Evolutionary conservation across 2,329 filamentous ascomycete genomes (phyloP).

Genomic region (Grosmannia serpens): DNA sequence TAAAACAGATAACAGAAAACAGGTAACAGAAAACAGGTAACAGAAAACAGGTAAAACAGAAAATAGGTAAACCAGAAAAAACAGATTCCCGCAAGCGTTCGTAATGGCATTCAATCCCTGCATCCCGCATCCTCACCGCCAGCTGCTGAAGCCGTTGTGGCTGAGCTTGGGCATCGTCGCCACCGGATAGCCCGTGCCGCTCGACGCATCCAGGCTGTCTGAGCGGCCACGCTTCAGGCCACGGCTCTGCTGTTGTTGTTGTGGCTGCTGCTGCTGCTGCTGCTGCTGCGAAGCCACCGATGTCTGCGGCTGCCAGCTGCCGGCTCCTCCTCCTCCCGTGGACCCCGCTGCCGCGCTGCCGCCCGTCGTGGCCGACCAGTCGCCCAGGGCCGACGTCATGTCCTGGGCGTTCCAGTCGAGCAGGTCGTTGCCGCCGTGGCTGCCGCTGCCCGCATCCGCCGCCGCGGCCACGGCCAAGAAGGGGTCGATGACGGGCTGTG

Average conservation of each 20-base stretch:
- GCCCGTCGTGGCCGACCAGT: slow-evolving; percentile 3
- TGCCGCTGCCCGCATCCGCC: background rate
- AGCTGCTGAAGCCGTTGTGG: slow-evolving; percentile 13
- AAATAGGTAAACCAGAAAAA: background rate
- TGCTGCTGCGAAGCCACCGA: too few relatives aligned
- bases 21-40: background rate
- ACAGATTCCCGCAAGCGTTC: too few relatives aligned
- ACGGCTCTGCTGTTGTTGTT: background rate
- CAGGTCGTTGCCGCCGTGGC: slow-evolving; percentile 7
- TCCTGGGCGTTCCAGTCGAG: slow-evolving; percentile 13
- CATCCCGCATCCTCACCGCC: slow-evolving; percentile 6
- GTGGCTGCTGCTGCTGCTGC: background rate
- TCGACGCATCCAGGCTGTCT: slow-evolving; percentile 18
- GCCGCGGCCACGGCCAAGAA: slow-evolving; percentile 16
- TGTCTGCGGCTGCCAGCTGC: background rate
- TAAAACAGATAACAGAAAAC: background rate
- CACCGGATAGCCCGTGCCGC: slow-evolving; percentile 11
- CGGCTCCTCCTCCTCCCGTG: background rate
- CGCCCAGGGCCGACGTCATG: slow-evolving; percentile 11
- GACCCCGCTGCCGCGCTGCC: background rate
- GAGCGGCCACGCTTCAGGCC: slow-evolving; percentile 22
- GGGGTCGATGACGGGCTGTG: slow-evolving; percentile 10
- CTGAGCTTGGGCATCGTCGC: slow-evolving; percentile 11
- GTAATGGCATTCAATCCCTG: background rate
- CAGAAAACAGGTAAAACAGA: background rate